Evolutionary conservation across 805 yeast genomes (phyloP).

Genomic region (Torulaspora franciscae): DNA sequence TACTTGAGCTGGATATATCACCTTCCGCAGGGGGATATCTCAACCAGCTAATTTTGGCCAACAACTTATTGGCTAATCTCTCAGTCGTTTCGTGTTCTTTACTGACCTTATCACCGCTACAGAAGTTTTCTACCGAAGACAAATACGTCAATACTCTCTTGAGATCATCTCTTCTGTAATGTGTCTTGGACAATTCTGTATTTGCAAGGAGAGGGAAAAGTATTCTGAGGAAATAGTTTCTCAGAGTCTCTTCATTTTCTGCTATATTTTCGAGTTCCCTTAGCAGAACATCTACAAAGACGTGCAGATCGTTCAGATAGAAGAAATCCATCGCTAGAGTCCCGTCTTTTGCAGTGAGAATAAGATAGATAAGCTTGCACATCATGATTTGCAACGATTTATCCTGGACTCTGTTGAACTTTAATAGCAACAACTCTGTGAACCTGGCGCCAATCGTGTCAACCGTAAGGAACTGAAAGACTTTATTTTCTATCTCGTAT

Average conservation of each 20-base stretch:
- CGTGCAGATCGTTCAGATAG: constrained; percentile 79
- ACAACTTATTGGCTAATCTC: constrained; percentile 39
- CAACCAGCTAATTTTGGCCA: constrained; percentile 36
- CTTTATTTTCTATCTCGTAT: constrained; percentile 41
- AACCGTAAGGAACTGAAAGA: constrained; percentile 49
- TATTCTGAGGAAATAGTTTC: constrained; percentile 70
- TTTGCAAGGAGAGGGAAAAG: constrained; percentile 64
- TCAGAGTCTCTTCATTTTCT: constrained; percentile 50
- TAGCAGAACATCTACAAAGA: constrained; percentile 74
- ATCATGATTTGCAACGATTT: constrained; percentile 69
- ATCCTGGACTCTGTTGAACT: constrained; percentile 71
- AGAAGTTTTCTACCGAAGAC: constrained; percentile 25
- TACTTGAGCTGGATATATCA: constrained; percentile 10
- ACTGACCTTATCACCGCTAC: constrained; percentile 20
- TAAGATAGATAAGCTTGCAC: constrained; percentile 68
- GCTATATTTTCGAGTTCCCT: constrained; percentile 73
- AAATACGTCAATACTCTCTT: constrained; percentile 48
- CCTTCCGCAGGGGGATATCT: constrained; percentile 1
- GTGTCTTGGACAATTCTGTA: constrained; percentile 52
- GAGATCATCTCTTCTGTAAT: constrained; percentile 56
- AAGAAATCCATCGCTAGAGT: constrained; percentile 56
- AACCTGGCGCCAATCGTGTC: constrained; percentile 47
- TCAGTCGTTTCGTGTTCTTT: constrained; percentile 38
- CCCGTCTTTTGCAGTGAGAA: constrained; percentile 54
- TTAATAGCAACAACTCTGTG: constrained; percentile 64